Conservation (phyloP, 148 eudicot genomes). For the Persicaria tinctoria region DNA sequence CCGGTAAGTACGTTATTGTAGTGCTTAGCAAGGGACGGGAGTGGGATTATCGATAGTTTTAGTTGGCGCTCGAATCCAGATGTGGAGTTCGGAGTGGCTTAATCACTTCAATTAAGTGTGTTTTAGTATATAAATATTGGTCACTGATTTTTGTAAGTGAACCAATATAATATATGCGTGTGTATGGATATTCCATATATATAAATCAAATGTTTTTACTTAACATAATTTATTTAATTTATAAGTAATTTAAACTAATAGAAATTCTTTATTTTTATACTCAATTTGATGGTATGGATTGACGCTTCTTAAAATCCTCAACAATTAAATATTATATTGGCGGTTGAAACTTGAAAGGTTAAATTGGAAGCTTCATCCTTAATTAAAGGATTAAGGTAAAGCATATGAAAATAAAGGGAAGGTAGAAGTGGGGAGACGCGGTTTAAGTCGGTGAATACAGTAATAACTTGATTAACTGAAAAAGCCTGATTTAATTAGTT, state of each 20-base stretch:
- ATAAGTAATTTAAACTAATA: too few relatives aligned
- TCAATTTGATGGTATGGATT: too few relatives aligned
- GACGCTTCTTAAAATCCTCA: too few relatives aligned
- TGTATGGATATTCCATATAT: neutral
- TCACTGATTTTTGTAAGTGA: neutral
- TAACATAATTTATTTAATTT: too few relatives aligned
- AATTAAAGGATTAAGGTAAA: too few relatives aligned
- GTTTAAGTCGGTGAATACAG: too few relatives aligned
- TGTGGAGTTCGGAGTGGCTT: neutral
- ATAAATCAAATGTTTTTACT: neutral
- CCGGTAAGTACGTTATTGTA: conserved; percentile 1
- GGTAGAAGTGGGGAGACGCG: too few relatives aligned
- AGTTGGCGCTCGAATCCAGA: neutral
- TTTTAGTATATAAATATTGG: neutral
- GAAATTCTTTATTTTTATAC: too few relatives aligned
- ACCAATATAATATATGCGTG: neutral
- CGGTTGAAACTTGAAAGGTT: too few relatives aligned
- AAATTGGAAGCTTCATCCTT: too few relatives aligned
- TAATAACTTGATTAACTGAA: neutral
- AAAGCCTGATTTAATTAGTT: neutral
- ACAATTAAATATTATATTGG: too few relatives aligned
- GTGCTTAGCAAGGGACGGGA: neutral
- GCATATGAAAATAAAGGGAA: too few relatives aligned
- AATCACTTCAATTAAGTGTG: neutral
- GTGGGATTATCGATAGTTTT: neutral